These are phyloP conservation scores for Apiospora hydei DNA, from an alignment of 2,329 filamentous ascomycete genomes.

Conservation along the genomic window DNA sequence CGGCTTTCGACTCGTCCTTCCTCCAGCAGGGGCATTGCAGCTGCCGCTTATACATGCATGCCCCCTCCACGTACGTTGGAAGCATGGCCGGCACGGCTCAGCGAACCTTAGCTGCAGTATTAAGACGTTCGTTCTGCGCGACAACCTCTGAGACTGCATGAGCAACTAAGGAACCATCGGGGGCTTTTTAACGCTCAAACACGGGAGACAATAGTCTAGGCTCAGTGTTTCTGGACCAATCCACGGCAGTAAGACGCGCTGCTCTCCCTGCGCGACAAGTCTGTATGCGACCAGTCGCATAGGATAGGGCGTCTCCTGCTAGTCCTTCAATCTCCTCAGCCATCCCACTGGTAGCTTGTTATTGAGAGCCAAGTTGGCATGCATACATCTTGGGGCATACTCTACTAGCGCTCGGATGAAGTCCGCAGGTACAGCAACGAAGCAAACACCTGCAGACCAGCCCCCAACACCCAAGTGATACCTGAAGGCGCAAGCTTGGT, in stretches of 20 bases:
- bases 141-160: conserved; percentile 20
- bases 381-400: not conserved
- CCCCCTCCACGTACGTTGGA: conserved; percentile 7
- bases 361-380: not conserved
- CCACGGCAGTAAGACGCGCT: not conserved
- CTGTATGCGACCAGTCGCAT: not conserved
- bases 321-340: not conserved
- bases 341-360: not conserved
- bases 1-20: conserved; percentile 15
- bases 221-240: not conserved
- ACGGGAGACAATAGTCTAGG: conserved; percentile 16
- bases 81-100: conserved; percentile 12
- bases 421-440: not conserved
- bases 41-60: conserved; percentile 12
- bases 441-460: not conserved
- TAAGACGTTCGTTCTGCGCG: conserved; percentile 10
- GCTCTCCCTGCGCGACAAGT: not conserved
- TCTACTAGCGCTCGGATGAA: not conserved
- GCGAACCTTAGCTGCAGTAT: conserved; percentile 16
- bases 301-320: not conserved
- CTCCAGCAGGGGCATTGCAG: not conserved
- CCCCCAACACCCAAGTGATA: not conserved
- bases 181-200: conserved; percentile 13
- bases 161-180: conserved; percentile 8
- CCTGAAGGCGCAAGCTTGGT: no score